phyloP scores from a whole-genome alignment of 345 rosid genomes.

The Dipteronia sinensis region DNA sequence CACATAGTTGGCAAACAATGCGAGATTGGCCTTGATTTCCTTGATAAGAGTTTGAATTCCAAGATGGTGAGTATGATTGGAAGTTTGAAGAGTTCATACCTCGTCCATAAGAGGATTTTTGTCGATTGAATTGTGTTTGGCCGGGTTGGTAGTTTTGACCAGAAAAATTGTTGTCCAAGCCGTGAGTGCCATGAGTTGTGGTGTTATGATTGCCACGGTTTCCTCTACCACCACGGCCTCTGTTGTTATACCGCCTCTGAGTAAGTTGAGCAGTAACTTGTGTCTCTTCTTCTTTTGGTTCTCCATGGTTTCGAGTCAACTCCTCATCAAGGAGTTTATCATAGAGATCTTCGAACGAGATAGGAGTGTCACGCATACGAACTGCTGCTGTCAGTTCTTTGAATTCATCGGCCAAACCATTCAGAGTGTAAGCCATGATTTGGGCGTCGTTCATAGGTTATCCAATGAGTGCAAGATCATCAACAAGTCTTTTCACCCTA shows the following conservation, averaged over 20 bases:
- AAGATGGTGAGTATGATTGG: neutral
- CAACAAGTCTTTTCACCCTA: neutral
- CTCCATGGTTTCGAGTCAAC: neutral
- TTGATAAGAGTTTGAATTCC: neutral
- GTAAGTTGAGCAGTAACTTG: no score
- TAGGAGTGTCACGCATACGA: neutral
- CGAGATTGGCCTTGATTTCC: neutral
- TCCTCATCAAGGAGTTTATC: slow-evolving; percentile 10
- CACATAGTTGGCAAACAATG: slow-evolving; percentile 11
- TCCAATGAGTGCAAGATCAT: neutral
- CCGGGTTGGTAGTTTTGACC: no score
- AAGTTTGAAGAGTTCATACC: neutral
- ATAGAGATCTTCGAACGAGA: slow-evolving; percentile 2
- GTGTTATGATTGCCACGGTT: neutral
- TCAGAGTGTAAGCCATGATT: neutral
- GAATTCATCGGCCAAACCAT: neutral
- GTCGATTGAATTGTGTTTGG: no score
- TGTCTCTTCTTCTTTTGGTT: no score
- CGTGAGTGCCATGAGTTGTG: no score
- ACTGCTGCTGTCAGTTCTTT: neutral
- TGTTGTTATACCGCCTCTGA: no score
- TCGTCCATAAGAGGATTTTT: neutral
- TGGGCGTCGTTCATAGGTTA: neutral
- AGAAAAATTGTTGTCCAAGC: no score
- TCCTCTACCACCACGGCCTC: neutral